Conservation (phyloP, 2,329 filamentous ascomycete species). For the Neophaeococcomyces aloes region DNA sequence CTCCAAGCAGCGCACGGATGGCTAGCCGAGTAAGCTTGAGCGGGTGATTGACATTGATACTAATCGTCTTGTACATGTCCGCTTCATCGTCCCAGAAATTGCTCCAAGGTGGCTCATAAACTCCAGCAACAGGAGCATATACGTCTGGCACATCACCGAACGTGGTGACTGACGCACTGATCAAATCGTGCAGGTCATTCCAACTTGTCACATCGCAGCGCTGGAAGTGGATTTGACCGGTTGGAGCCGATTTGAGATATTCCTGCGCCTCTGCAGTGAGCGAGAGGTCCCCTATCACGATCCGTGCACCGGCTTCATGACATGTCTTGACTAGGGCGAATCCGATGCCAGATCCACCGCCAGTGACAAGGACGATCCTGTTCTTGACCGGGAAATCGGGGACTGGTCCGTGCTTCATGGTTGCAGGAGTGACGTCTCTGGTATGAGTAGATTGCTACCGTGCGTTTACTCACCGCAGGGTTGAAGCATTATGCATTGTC, state of each 20-base stretch:
- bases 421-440: neutral
- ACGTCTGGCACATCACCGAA: slow-evolving; percentile 21
- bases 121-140: slow-evolving; percentile 32
- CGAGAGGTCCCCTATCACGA: slow-evolving; percentile 36
- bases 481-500: no score
- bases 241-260: slow-evolving; percentile 25
- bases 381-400: slow-evolving; percentile 24
- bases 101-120: slow-evolving; percentile 34
- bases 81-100: slow-evolving; percentile 40
- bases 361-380: slow-evolving; percentile 43
- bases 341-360: slow-evolving; percentile 43
- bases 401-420: slow-evolving; percentile 5
- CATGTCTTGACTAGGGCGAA: slow-evolving; percentile 34
- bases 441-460: no score
- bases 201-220: slow-evolving; percentile 40
- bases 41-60: slow-evolving; percentile 44
- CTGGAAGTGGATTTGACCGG: slow-evolving; percentile 32
- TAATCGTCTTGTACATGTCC: slow-evolving; percentile 35
- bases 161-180: slow-evolving; percentile 38
- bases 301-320: slow-evolving; percentile 36
- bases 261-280: slow-evolving; percentile 36
- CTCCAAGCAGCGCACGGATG: slow-evolving; percentile 37
- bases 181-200: slow-evolving; percentile 40
- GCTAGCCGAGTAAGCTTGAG: slow-evolving; percentile 43
- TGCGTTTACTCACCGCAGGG: no score